Evolutionary conservation across 1,139 yeast species (phyloP).

Genomic region (Yamadazyma dushanensis): DNA sequence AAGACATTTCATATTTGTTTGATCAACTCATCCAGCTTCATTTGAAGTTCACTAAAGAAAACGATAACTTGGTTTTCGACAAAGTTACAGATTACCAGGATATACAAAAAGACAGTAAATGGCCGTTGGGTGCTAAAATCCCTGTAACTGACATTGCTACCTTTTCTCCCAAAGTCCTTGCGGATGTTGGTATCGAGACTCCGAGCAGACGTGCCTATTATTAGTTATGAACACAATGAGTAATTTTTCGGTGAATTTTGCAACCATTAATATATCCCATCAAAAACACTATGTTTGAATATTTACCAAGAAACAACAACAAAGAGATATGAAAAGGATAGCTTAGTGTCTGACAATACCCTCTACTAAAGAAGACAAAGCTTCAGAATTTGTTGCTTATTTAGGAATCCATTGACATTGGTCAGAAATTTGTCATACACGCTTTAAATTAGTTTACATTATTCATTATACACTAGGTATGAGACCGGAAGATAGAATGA

Average conservation of each 20-base stretch:
- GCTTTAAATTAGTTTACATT: not conserved
- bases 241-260: not conserved
- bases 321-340: too few species aligned
- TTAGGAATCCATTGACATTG: too few species aligned
- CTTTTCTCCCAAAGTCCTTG: conserved; percentile 9
- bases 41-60: conserved; percentile 43
- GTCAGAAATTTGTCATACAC: too few species aligned
- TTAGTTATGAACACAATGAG: not conserved
- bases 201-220: conserved; percentile 5
- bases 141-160: conserved; percentile 25
- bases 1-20: conserved; percentile 39
- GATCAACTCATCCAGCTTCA: conserved; percentile 40
- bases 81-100: conserved; percentile 38
- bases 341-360: too few species aligned
- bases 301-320: too few species aligned
- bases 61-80: conserved; percentile 42
- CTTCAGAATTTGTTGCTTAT: too few species aligned
- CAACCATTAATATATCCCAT: not conserved
- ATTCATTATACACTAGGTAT: conserved; percentile 9
- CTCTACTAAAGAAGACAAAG: too few species aligned
- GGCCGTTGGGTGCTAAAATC: conserved; percentile 46
- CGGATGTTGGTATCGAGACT: not conserved
- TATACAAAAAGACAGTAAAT: conserved; percentile 38
- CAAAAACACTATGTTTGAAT: too few species aligned
- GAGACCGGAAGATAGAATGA: conserved; percentile 29